Base-by-base conservation (phyloP, 1,139 yeast species). In the Lodderomyces oxycetoniae region DNA sequence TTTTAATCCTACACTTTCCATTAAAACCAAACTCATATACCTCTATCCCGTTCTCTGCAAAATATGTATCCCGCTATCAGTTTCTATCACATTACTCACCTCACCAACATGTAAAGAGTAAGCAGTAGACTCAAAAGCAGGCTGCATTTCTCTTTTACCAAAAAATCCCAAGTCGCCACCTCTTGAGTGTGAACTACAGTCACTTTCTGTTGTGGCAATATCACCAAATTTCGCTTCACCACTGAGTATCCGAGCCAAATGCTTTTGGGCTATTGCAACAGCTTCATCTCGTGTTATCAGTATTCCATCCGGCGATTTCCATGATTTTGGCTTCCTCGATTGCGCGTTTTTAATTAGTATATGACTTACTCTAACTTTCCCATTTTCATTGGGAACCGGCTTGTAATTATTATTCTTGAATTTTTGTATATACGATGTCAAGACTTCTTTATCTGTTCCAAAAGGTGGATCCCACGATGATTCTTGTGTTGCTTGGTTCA, bases 91-190 rank as follows among this genome's bases (percentile, higher is more conserved):
- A 34, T 77, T 84, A 51, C 95, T 82, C 35, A 85, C 59, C 53
- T 88, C 94, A 12, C 95, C 96, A 8, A 88, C 79, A 47, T 85
- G 77, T 46, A 91, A 66, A 6, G 63, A 79, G 55, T 83, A 89
- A 0, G 96, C 82, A 2, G 94, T 95, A 41, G 79, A 79, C 55
- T 91, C 98, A 52, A 91, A 91, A 39, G 81, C 66, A 30, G 95
- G 95, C 56, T 91, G 97, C 98, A 91, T 91, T 50, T 82, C 89
- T 25, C 96, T 96, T 40, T 72, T 77, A 16, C 85, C 87, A 53
- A 91, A 91, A 53, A 64, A 78, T 0, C 98, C 98, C 49, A 91
- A 68, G 55, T 91, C 98, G 29, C 98, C 98, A 17, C 88, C 88
- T 50, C 86, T 79, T 30, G 82, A 67, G 47, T 85, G 95, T 7